Evolutionary conservation across 1,284 basidiomycete species (phyloP).

Genomic region (Fomes fomentarius): DNA sequence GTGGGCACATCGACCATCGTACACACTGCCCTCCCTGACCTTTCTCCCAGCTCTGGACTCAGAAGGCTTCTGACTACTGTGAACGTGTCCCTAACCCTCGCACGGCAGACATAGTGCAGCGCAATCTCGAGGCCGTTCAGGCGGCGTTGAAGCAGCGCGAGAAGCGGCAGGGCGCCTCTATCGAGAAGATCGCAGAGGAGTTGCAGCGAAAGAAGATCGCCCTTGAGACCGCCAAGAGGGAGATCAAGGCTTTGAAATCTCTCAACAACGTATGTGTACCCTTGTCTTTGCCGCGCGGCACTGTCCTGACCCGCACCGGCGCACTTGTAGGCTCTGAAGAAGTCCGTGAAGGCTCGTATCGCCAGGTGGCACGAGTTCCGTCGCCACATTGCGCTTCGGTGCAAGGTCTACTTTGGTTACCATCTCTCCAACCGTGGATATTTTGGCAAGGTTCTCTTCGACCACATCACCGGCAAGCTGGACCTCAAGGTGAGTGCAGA

Average conservation of each 20-base stretch:
- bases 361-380: constrained; percentile 88
- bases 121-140: constrained; percentile 64
- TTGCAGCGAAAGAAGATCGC: constrained; percentile 64
- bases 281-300: background rate
- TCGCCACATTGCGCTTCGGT: constrained; percentile 82
- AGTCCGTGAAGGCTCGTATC: constrained; percentile 68
- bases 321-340: constrained; percentile 43
- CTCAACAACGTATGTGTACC: constrained; percentile 60
- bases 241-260: constrained; percentile 61
- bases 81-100: constrained; percentile 62
- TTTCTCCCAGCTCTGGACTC: constrained; percentile 59
- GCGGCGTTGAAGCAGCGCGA: constrained; percentile 73
- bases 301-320: background rate
- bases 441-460: constrained; percentile 83
- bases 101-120: constrained; percentile 56
- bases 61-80: constrained; percentile 66
- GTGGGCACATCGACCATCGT: constrained; percentile 35
- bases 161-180: constrained; percentile 69
- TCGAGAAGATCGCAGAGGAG: constrained; percentile 77
- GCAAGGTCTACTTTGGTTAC: constrained; percentile 81
- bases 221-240: constrained; percentile 59
- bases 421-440: constrained; percentile 88
- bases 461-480: constrained; percentile 74
- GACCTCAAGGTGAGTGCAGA: constrained; percentile 61
- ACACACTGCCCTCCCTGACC: constrained; percentile 4